phyloP scores from a whole-genome alignment of 2,329 filamentous ascomycete genomes.

The Phaeoacremonium minimum region DNA sequence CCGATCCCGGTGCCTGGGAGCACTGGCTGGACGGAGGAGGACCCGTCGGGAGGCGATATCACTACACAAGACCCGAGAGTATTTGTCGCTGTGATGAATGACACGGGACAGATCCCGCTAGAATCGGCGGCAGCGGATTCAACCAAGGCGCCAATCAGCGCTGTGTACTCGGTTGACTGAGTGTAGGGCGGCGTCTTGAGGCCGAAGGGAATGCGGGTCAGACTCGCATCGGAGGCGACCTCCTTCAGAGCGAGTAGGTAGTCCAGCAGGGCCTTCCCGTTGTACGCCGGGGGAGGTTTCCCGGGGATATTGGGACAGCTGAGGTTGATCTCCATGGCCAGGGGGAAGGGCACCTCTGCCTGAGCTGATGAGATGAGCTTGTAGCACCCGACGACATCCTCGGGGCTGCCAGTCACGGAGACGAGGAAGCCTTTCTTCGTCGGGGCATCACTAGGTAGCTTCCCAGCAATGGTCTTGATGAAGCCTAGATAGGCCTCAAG shows the following conservation, averaged over 20 bases:
- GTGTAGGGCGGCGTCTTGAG: conserved; percentile 78
- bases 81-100: conserved; percentile 72
- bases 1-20: conserved; percentile 58
- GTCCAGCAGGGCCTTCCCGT: conserved; percentile 37
- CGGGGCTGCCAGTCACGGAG: conserved; percentile 62
- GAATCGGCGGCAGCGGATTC: conserved; percentile 16
- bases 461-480: conserved; percentile 41
- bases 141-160: conserved; percentile 47
- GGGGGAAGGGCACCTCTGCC: conserved; percentile 33
- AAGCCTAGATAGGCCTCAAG: conserved; percentile 56
- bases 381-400: conserved; percentile 56
- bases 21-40: conserved; percentile 30
- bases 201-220: conserved; percentile 39
- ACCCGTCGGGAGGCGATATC: conserved; percentile 25
- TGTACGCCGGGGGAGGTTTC: conserved; percentile 69
- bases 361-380: conserved; percentile 35
- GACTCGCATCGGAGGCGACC: background rate
- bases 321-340: conserved; percentile 74
- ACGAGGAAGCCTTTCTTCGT: conserved; percentile 59
- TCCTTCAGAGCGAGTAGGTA: conserved; percentile 48
- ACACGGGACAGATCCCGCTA: conserved; percentile 35
- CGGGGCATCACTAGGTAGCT: conserved; percentile 6
- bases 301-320: conserved; percentile 72
- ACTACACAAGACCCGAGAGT: conserved; percentile 66
- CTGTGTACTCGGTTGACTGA: conserved; percentile 59